These are phyloP conservation scores for Aureobasidium sp. DNA, from an alignment of 2,329 filamentous ascomycete genomes.

Conservation along the genomic window DNA sequence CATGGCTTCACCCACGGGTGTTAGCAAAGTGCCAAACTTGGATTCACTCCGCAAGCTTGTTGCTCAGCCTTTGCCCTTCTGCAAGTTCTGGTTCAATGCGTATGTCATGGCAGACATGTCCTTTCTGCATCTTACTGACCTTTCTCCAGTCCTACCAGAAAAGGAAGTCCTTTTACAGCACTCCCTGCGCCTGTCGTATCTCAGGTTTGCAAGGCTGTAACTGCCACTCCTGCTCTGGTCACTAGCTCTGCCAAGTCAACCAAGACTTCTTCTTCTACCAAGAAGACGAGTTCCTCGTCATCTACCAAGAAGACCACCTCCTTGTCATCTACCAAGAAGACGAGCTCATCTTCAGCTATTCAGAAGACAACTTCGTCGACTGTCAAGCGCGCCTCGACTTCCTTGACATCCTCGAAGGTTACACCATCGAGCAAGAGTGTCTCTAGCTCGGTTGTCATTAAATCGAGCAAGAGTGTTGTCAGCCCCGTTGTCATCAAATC, in stretches of 20 bases:
- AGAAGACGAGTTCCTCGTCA: background rate
- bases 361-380: background rate
- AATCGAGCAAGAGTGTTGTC: background rate
- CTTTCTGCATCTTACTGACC: background rate
- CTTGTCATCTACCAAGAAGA: background rate
- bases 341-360: background rate
- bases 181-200: background rate
- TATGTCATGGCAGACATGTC: too few relatives aligned
- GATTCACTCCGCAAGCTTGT: conserved; percentile 2
- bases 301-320: background rate
- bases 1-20: conserved; percentile 3
- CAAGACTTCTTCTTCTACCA: background rate
- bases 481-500: background rate
- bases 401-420: background rate
- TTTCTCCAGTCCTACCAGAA: background rate
- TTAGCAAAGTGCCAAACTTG: conserved; percentile 2
- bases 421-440: background rate
- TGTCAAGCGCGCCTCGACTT: too few relatives aligned
- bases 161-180: background rate
- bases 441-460: background rate
- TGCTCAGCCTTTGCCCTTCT: conserved; percentile 15
- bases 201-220: conserved; percentile 5
- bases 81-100: conserved; percentile 10
- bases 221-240: background rate
- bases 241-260: background rate